Percentiles rank a stretch among this genome's conserved stretches.
These are phyloP conservation scores for Tricholomella constricta DNA, from an alignment of 768 basidiomycete species.

Conservation along the genomic window DNA sequence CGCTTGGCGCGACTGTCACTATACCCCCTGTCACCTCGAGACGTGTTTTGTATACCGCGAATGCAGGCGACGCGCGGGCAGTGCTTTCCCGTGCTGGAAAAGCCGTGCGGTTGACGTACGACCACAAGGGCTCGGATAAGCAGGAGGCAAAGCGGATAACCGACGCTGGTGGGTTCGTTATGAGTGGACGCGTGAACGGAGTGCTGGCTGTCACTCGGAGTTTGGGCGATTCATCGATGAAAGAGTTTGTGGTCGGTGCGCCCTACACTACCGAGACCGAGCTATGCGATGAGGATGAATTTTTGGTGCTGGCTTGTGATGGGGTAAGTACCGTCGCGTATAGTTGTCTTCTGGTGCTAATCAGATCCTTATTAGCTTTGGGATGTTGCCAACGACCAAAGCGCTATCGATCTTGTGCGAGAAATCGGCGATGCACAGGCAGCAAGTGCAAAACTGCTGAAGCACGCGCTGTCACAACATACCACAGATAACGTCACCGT, in stretches of 20 bases:
- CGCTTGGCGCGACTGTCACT: constrained; percentile 31
- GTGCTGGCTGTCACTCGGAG: constrained; percentile 96
- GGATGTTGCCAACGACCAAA: constrained; percentile 94
- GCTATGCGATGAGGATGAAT: constrained; percentile 89
- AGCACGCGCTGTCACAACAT: constrained; percentile 84
- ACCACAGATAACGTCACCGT: constrained; percentile 96
- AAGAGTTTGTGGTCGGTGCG: constrained; percentile 97
- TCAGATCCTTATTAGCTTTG: constrained; percentile 64
- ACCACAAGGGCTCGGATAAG: constrained; percentile 97
- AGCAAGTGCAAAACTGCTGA: constrained; percentile 73
- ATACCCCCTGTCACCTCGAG: constrained; percentile 55
- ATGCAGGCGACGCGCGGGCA: constrained; percentile 94
- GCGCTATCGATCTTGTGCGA: constrained; percentile 83
- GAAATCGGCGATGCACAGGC: constrained; percentile 75
- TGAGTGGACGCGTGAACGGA: constrained; percentile 98
- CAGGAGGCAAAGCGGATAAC: constrained; percentile 98
- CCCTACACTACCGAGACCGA: constrained; percentile 99
- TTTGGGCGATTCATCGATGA: constrained; percentile 97
- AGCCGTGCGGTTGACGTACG: constrained; percentile 93
- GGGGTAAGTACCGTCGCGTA: constrained; percentile 62
- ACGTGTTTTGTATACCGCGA: constrained; percentile 91
- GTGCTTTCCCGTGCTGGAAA: constrained; percentile 90
- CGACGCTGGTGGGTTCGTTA: constrained; percentile 97
- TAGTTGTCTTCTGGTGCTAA: constrained; percentile 10
- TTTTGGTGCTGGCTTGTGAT: constrained; percentile 94